Base-by-base conservation (phyloP, 768 basidiomycete species). In the Russula vinacea region DNA sequence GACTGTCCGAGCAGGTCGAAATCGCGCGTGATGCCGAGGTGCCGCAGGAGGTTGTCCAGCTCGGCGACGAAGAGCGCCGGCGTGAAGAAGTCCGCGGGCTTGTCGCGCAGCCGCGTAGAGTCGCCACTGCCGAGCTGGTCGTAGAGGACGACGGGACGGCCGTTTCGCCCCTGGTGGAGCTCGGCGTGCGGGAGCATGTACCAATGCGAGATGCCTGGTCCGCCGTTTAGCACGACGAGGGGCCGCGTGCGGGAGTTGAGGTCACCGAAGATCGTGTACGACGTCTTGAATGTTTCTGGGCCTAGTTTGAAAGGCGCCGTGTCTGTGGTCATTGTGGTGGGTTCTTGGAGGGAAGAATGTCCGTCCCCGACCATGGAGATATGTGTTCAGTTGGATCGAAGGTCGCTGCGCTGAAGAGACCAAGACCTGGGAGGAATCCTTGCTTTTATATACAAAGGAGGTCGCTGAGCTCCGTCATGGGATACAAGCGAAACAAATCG, bases 81-180 rank as follows among this genome's bases (percentile, higher is more conserved):
- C 19, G 76, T 81, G 83, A 83, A 84, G 73, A 86, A 85, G 14
- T 47, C 44, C 1, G 70, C 65, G 37, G 69, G 75, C 67, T 81
- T 84, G 64, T 84, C 80, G 10, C 71, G 79, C 22, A 84, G 74
- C 66, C 83, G 82, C 10, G 83, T 83, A 14, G 84, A 85, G 29
- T 73, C 72, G n/a, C 83, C 83, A 60, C 73, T 77, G 9, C 84
- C 84, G 51, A 86, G 62, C 68, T 85, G 84, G 69, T 84, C 82
- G 59, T 61, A 61, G 40, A 61, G 52, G 17, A 61, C 14, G 52
- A 61, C 60, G 33, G 53, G 42, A 3, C 40, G 40, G 8, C 51
- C 26, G 33, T 29, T 2, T 5, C 29, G 56, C 24, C 33, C 39
- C 19, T 17, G 17, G 62, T 51, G 24, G 10, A 64, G 56, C 1